Conservation (phyloP, 176 grass and related monocot genomes). For the Cocos nucifera region DNA sequence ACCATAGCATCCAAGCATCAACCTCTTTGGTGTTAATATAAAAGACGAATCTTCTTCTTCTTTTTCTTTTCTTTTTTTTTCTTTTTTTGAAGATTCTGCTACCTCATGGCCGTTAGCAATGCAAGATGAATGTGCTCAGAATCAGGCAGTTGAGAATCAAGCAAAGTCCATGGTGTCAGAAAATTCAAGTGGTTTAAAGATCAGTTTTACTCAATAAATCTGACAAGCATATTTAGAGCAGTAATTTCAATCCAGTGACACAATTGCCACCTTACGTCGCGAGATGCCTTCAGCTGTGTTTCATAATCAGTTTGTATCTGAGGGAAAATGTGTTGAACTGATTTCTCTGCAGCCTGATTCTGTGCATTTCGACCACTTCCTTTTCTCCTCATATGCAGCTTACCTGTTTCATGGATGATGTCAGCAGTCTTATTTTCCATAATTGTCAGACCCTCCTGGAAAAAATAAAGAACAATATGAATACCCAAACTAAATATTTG, state of each 20-base stretch:
- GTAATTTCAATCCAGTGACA: constrained; percentile 38
- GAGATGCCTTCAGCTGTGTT: constrained; percentile 98
- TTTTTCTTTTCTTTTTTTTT: no score
- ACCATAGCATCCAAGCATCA: no score
- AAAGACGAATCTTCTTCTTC: no score
- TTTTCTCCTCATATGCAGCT: constrained; percentile 85
- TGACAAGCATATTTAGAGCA: constrained; percentile 23
- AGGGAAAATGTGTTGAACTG: constrained; percentile 44
- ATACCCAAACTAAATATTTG: neutral
- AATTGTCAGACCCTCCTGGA: constrained; percentile 83
- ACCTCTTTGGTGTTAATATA: no score
- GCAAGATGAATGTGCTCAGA: no score
- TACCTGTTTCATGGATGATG: constrained; percentile 89
- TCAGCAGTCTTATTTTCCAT: constrained; percentile 87
- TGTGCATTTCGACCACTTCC: constrained; percentile 30
- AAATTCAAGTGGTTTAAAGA: no score
- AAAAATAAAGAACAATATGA: constrained; percentile 1
- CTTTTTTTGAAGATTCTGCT: no score
- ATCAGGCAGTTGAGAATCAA: no score
- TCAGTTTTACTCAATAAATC: neutral
- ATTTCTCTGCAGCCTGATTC: constrained; percentile 47
- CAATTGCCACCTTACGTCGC: constrained; percentile 99
- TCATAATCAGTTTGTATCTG: constrained; percentile 75
- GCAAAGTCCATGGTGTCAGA: no score
- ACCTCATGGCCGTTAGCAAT: no score